phyloP scores from a whole-genome alignment of 495 filamentous ascomycete species.

The Neohortaea acidophila region DNA sequence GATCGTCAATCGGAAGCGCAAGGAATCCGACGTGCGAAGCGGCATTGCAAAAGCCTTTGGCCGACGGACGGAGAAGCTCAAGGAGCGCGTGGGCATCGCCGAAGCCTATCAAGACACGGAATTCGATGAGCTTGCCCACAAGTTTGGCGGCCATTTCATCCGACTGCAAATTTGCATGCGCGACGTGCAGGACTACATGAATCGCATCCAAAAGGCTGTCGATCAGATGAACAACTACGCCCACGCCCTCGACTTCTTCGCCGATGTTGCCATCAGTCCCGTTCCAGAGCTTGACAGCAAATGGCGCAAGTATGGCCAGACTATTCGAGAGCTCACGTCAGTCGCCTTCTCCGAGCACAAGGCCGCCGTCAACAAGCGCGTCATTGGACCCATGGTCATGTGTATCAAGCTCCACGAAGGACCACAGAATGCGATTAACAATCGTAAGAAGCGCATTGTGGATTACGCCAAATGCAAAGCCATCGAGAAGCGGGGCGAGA shows the following conservation, averaged over 20 bases:
- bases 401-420: conserved; percentile 67
- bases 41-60: conserved; percentile 78
- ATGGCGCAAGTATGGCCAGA: conserved; percentile 72
- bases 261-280: conserved; percentile 44
- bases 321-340: conserved; percentile 64
- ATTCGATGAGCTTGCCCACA: conserved; percentile 60
- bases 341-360: conserved; percentile 75
- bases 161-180: conserved; percentile 77
- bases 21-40: conserved; percentile 71
- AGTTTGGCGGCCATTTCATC: conserved; percentile 74
- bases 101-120: conserved; percentile 60
- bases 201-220: conserved; percentile 51
- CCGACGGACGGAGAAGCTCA: conserved; percentile 63
- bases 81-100: conserved; percentile 50
- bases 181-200: conserved; percentile 77
- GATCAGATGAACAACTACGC: conserved; percentile 57
- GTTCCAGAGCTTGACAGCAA: conserved; percentile 77
- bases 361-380: conserved; percentile 56
- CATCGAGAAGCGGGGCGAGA: conserved; percentile 61
- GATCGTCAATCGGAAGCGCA: conserved; percentile 71
- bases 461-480: conserved; percentile 77
- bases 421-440: conserved; percentile 73
- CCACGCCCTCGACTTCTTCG: conserved; percentile 49
- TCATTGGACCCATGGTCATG: conserved; percentile 74
- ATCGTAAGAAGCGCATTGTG: conserved; percentile 73